A percentile compares a stretch with the other conserved stretches of the same genome.
phyloP scores from a whole-genome alignment of 1,284 basidiomycete species.

The Cutaneotrichosporon sp. region DNA sequence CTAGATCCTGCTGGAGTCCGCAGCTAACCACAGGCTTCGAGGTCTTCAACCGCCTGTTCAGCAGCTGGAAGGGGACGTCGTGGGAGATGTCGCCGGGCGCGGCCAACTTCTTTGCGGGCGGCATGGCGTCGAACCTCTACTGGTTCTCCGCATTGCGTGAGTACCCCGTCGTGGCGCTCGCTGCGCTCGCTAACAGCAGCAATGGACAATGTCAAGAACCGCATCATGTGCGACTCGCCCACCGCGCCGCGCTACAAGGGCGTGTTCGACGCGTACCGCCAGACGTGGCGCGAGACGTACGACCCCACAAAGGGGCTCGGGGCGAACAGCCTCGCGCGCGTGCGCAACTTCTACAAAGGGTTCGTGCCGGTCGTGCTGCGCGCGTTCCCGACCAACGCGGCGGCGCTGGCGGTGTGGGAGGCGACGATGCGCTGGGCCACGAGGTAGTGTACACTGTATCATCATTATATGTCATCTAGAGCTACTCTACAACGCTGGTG shows the following conservation, averaged over 20 bases:
- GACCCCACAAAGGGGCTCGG: constrained; percentile 30
- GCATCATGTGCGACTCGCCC: constrained; percentile 52
- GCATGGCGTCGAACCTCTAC: constrained; percentile 53
- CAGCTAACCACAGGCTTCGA: constrained; percentile 45
- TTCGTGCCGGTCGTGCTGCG: constrained; percentile 51
- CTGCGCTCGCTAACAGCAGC: constrained; percentile 24
- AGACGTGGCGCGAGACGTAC: constrained; percentile 44
- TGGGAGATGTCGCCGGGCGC: constrained; percentile 47
- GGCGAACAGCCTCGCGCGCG: constrained; percentile 43
- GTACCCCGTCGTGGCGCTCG: constrained; percentile 20
- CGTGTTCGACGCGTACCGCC: constrained; percentile 44
- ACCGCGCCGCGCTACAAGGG: constrained; percentile 45
- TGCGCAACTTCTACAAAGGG: constrained; percentile 51
- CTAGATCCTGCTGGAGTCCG: not conserved
- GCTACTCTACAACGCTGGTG: not conserved
- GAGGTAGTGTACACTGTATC: constrained; percentile 10
- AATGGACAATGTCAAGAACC: constrained; percentile 52
- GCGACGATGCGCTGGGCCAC: constrained; percentile 46
- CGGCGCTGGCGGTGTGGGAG: constrained; percentile 54
- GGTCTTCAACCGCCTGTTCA: constrained; percentile 51
- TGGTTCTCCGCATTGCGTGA: constrained; percentile 50
- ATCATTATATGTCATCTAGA: no score
- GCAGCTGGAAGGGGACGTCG: constrained; percentile 46
- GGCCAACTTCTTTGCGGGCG: constrained; percentile 52
- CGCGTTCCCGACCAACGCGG: constrained; percentile 54